Evolutionary conservation across 495 filamentous ascomycete genomes (phyloP), one percentile per base, ranked within the genome.

Genomic region (Annulohypoxylon maeteangense): DNA sequence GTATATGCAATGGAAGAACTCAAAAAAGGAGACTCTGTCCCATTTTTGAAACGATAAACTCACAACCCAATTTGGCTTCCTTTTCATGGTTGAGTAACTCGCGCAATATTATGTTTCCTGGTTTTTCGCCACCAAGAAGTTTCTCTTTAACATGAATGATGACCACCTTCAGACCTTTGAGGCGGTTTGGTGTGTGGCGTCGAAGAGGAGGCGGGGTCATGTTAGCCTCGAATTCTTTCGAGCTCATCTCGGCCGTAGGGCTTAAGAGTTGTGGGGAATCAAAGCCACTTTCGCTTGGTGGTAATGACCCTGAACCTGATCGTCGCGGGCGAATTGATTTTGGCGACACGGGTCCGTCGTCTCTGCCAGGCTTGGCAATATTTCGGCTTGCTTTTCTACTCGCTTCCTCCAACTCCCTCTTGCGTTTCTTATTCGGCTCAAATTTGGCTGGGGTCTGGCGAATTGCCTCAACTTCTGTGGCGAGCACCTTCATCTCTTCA

Each of bases 91-190:
- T 83, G 57, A 78, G 65, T 51, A 98, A 78, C 71, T 97, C 85
- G 60, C 76, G 64, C n/a, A 95, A 71, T 10, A 98, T 95, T 3
- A 71, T 85, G 22, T 91, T 87, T 0, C 84, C 82, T 0, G 90
- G 86, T 45, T 82, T 75, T 11, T 87, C 86, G 14, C 88, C 91
- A 66, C 87, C 88, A 45, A 83, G 81, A 25, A 95, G 81, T 61
- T 87, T 90, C 54, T 95, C 93, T 74, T 94, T 94, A 68, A 94
- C 86, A 80, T 95, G 86, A 29, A 95, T 96, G 40, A 95, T 86
- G 44, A 94, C 90, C 11, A 97, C 82, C 56, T 83, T 86, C 1
- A 90, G 70, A 0, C 87, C 88, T 25, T 76, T 71, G 1, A 89
- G 81, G 12, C 78, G 76, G 3, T 74, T 60, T 11, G 69, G 50